A percentile compares a stretch with the other conserved stretches of the same genome.
Evolutionary conservation across 1,284 basidiomycete species (phyloP).

Genomic region (Pterula multifida): DNA sequence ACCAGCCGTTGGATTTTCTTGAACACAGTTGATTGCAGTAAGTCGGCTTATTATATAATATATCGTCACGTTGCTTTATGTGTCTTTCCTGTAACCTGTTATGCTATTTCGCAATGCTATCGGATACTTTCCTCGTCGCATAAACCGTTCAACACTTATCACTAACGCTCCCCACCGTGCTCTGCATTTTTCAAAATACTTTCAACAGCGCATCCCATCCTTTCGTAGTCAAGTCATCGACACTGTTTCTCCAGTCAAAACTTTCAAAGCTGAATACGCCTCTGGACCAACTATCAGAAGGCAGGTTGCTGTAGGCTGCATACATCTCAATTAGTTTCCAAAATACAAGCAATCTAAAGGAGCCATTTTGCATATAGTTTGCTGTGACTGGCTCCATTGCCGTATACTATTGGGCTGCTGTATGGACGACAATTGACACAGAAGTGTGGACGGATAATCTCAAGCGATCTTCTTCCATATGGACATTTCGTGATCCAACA

Average conservation of each 20-base stretch:
- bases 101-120: neutral
- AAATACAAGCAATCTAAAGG: too few relatives aligned
- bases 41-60: too few relatives aligned
- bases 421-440: conserved; percentile 1
- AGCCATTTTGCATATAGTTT: too few relatives aligned
- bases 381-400: neutral
- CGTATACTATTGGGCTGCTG: neutral
- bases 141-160: neutral
- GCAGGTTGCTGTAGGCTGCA: conserved; percentile 1
- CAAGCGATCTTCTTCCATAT: neutral
- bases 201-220: neutral
- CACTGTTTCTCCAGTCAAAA: neutral
- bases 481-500: neutral
- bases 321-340: too few relatives aligned
- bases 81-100: too few relatives aligned
- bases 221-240: conserved; percentile 1
- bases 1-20: too few relatives aligned
- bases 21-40: too few relatives aligned
- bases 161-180: neutral
- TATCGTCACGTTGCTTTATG: too few relatives aligned
- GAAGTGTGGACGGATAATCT: neutral
- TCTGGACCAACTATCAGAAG: conserved; percentile 2
- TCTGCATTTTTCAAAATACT: neutral
- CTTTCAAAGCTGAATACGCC: neutral
- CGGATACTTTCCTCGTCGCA: neutral